A percentile compares a stretch with the other conserved stretches of the same genome.
These are phyloP conservation scores for Sinapis alba DNA, from an alignment of 441 rosid genomes.

Conservation along the genomic window DNA sequence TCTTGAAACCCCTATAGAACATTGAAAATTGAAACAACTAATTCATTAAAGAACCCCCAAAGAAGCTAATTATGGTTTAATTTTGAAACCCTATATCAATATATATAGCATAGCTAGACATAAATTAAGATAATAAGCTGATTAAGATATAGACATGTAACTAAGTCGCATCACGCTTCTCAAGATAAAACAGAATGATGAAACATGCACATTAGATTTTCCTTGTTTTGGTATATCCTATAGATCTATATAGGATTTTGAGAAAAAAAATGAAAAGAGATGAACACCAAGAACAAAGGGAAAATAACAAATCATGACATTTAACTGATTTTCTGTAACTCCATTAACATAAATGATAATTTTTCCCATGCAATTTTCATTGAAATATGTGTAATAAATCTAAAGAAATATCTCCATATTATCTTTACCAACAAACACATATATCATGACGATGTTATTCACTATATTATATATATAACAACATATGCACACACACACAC, in stretches of 20 bases:
- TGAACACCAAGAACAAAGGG: constrained; percentile 33
- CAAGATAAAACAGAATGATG: constrained; percentile 7
- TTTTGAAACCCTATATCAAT: constrained; percentile 4
- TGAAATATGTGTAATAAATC: constrained; percentile 7
- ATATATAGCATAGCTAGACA: neutral
- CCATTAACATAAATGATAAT: constrained; percentile 4
- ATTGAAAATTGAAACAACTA: neutral
- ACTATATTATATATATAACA: constrained; percentile 3
- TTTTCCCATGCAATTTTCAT: constrained; percentile 28
- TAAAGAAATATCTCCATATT: neutral
- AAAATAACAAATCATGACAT: constrained; percentile 49
- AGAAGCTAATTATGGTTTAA: neutral
- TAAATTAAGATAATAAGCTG: neutral
- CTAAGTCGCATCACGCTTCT: neutral
- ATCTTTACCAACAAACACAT: constrained; percentile 20
- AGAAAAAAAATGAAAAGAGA: neutral
- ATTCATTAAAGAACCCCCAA: neutral
- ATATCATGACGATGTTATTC: neutral
- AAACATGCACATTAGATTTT: constrained; percentile 22
- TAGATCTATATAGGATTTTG: neutral
- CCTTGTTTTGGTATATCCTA: constrained; percentile 11
- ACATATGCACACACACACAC: neutral
- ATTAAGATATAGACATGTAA: neutral
- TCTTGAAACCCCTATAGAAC: constrained; percentile 60
- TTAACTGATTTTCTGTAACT: constrained; percentile 14